Evolutionary conservation across 108 stramenopile species (phyloP).

Genomic region (Cyclotella kingstonii): DNA sequence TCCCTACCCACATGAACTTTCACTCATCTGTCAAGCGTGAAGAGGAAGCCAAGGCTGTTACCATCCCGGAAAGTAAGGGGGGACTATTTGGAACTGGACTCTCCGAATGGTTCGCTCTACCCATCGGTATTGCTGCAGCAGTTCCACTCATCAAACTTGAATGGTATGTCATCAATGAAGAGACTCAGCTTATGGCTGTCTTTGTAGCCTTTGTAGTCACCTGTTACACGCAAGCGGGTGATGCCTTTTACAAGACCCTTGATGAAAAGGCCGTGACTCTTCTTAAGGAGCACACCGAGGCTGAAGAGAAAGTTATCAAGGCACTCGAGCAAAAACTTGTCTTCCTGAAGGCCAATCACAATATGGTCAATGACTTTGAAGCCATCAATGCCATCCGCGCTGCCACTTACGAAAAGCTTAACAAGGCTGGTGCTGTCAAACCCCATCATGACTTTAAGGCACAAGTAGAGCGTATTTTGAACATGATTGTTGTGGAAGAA

Average conservation of each 20-base stretch:
- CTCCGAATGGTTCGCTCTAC: constrained; percentile 75
- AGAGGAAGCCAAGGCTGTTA: constrained; percentile 54
- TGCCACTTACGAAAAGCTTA: constrained; percentile 74
- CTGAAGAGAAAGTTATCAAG: constrained; percentile 76
- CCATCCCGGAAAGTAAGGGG: constrained; percentile 40
- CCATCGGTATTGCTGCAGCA: constrained; percentile 72
- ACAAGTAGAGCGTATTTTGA: constrained; percentile 71
- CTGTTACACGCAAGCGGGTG: constrained; percentile 85
- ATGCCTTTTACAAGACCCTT: constrained; percentile 71
- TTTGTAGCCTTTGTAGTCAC: constrained; percentile 81
- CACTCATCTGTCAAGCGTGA: constrained; percentile 74
- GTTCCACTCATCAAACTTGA: constrained; percentile 82
- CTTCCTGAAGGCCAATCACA: constrained; percentile 71
- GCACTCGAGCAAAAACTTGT: constrained; percentile 70
- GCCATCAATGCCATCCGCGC: constrained; percentile 58
- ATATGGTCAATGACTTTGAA: constrained; percentile 71
- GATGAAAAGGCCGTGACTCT: constrained; percentile 69
- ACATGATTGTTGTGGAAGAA: constrained; percentile 77
- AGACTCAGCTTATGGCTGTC: constrained; percentile 81
- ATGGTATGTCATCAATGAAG: constrained; percentile 81
- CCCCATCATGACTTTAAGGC: constrained; percentile 84
- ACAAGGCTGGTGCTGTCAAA: constrained; percentile 82
- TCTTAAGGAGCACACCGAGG: constrained; percentile 75
- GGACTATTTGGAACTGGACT: constrained; percentile 74
- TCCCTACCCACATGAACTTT: constrained; percentile 47